phyloP scores from a whole-genome alignment of 805 yeast species.

The Jamesozyma spencerorum region DNA sequence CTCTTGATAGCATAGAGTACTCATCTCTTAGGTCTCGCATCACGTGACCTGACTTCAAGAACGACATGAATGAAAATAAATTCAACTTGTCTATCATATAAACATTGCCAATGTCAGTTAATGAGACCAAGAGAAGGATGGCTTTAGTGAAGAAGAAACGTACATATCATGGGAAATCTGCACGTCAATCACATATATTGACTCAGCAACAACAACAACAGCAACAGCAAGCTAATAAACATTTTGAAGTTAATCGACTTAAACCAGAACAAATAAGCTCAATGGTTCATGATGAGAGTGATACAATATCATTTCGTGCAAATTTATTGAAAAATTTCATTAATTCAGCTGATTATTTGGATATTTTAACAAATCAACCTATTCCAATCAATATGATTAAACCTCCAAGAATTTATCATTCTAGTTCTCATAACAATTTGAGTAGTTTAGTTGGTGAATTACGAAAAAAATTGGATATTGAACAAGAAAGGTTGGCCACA shows the following conservation, averaged over 20 bases:
- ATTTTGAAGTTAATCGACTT: conserved; percentile 17
- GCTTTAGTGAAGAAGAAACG: conserved; percentile 24
- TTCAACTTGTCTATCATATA: no score
- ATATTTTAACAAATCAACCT: conserved; percentile 18
- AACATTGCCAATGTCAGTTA: no score
- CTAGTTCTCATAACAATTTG: background rate
- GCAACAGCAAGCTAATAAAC: conserved; percentile 14
- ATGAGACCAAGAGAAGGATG: conserved; percentile 9
- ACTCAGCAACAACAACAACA: conserved; percentile 12
- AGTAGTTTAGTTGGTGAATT: background rate
- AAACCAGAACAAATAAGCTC: conserved; percentile 22
- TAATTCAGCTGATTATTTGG: conserved; percentile 16
- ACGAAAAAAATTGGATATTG: no score
- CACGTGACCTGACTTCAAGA: no score
- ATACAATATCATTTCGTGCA: conserved; percentile 25
- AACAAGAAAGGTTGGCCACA: no score
- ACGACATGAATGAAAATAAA: no score
- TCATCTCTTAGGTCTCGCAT: no score
- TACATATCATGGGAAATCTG: conserved; percentile 14
- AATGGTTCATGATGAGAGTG: conserved; percentile 28
- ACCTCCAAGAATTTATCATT: conserved; percentile 10
- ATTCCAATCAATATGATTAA: conserved; percentile 17
- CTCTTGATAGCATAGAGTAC: no score
- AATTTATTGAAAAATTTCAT: conserved; percentile 21
- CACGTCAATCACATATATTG: conserved; percentile 8